Base-by-base conservation (phyloP, 352 stramenopile species). In the Globisporangium solare region DNA sequence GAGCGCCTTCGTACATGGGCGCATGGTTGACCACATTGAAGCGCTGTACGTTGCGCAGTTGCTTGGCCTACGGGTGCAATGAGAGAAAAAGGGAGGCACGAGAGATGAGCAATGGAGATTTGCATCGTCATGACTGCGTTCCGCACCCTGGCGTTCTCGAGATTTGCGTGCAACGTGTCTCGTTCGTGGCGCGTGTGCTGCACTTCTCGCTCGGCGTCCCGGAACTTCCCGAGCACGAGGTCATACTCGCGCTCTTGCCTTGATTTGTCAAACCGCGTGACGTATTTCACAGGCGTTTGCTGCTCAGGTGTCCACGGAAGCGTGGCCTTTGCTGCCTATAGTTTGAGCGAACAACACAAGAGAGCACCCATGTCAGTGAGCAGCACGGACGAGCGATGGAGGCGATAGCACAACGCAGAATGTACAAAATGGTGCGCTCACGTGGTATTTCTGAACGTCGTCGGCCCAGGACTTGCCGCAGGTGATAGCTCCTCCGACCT, bases 21-120 rank as follows among this genome's bases (percentile, higher is more conserved):
- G 66, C 67, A 56, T 91, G 82, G 58, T 73, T 86, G 63, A 89
- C 84, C 57, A 88, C 49, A 57, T 89, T 63, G 65, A 87, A 86
- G 37, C 73, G 80, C 58, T 87, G 76, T 2, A 84, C 61, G 24
- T 67, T 76, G 24, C 75, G 70, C 10, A 88, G 67, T 37, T 91
- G 78, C 27, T 80, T 84, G 10, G 70, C 74, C 80, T 90, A n/a
- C 20, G 14, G 0, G 13, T 8, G 13, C 7, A 49, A 11, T 0
- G 1, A 31, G 17, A 1, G 22, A 6, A 43, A 43, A 35, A 35
- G 5, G 10, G 27, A 11, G 27, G 10, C 10, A 10, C 27, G 10
- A 43, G 10, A 5, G 12, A n/a, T 43, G 39, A 43, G 12, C 13
- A 42, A 17, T n/a, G 39, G 32, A 55, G 35, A 6, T 35, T 35